These are phyloP conservation scores for Fagopyrum homotropicum DNA, from an alignment of 148 eudicot species.

Conservation along the genomic window DNA sequence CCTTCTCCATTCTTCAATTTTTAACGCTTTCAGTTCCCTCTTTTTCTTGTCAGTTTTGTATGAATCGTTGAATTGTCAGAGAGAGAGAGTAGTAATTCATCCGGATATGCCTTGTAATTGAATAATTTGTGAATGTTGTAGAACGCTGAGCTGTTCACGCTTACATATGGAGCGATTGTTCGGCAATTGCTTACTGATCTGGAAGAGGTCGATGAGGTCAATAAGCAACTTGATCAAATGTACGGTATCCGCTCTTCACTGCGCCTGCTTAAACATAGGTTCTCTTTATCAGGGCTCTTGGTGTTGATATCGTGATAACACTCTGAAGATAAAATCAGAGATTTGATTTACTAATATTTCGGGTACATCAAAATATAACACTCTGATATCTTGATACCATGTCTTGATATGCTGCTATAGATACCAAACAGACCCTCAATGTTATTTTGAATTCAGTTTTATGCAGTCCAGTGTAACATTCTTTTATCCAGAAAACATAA, in stretches of 20 bases:
- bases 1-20: background rate
- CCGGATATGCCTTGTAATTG: background rate
- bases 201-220: slow-evolving; percentile 95
- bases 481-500: background rate
- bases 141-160: slow-evolving; percentile 90
- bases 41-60: background rate
- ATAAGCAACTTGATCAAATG: slow-evolving; percentile 97
- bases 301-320: too few species aligned
- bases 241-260: slow-evolving; percentile 13
- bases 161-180: slow-evolving; percentile 97
- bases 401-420: too few species aligned
- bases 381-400: too few species aligned
- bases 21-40: background rate
- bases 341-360: too few species aligned
- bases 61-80: background rate
- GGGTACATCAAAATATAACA: too few species aligned
- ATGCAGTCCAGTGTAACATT: background rate
- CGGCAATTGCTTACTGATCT: slow-evolving; percentile 90
- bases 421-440: background rate
- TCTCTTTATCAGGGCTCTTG: background rate
- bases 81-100: background rate
- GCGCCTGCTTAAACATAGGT: background rate
- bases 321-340: too few species aligned
- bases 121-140: slow-evolving; percentile 13
- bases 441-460: background rate